A percentile compares a stretch with the other conserved stretches of the same genome.
These are phyloP conservation scores for Zancudomyces culisetae DNA, from an alignment of 371 early-diverging fungal species.

Conservation along the genomic window DNA sequence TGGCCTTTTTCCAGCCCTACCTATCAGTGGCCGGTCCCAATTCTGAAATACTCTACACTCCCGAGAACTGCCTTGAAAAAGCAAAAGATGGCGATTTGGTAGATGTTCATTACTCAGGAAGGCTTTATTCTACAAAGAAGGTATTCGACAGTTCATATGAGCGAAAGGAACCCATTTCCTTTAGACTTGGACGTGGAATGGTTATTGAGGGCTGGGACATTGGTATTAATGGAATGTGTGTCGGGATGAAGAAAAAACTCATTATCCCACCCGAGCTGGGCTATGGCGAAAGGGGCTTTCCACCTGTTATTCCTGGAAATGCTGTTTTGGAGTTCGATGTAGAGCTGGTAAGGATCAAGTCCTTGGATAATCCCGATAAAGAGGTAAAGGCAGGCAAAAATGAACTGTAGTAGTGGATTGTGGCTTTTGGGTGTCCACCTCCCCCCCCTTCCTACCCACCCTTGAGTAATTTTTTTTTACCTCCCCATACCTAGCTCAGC, in stretches of 20 bases:
- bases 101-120: constrained; percentile 60
- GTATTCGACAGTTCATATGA: constrained; percentile 73
- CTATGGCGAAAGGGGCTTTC: constrained; percentile 42
- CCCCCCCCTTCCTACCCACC: too few relatives aligned
- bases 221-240: constrained; percentile 63
- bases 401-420: too few relatives aligned
- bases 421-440: too few relatives aligned
- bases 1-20: too few relatives aligned
- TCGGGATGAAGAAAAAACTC: constrained; percentile 43
- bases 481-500: too few relatives aligned
- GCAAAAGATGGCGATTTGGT: constrained; percentile 39
- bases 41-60: constrained; percentile 13
- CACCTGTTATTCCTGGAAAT: constrained; percentile 52
- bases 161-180: constrained; percentile 51
- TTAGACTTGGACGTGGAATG: constrained; percentile 62
- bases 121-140: constrained; percentile 39
- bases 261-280: constrained; percentile 49
- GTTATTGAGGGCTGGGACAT: constrained; percentile 77
- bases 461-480: too few relatives aligned
- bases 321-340: constrained; percentile 64
- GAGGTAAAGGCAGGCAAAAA: too few relatives aligned
- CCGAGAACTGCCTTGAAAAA: constrained; percentile 29
- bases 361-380: too few relatives aligned
- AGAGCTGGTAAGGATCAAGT: constrained; percentile 52
- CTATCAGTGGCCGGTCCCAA: neutral